phyloP scores from a whole-genome alignment of 495 filamentous ascomycete genomes.

The Aspergillus homomorphus region DNA sequence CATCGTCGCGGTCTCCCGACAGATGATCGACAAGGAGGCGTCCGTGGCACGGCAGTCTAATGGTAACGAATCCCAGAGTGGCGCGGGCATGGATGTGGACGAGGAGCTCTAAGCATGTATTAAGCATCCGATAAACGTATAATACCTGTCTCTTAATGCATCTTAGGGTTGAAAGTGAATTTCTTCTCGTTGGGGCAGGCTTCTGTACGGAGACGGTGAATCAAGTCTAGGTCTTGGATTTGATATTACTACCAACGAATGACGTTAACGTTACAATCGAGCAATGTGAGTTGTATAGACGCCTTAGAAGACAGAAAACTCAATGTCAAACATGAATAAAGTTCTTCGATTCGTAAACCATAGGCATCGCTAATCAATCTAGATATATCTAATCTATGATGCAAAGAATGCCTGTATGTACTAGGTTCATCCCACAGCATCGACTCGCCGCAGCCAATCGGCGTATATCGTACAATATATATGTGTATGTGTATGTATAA shows the following conservation, averaged over 20 bases:
- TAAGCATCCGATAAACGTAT: background rate
- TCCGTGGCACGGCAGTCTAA: conserved; percentile 55
- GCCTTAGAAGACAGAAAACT: background rate
- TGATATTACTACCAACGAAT: conserved; percentile 11
- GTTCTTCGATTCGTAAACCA: background rate
- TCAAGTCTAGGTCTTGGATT: background rate
- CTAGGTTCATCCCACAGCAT: background rate
- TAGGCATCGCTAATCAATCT: background rate
- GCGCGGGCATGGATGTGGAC: conserved; percentile 56
- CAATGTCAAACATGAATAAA: background rate
- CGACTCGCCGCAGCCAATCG: background rate
- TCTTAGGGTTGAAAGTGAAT: background rate
- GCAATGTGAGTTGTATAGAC: background rate
- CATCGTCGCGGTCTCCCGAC: conserved; percentile 90
- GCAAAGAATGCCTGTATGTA: background rate
- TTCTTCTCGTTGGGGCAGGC: background rate
- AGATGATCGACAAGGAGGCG: conserved; percentile 99
- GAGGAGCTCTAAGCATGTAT: conserved; percentile 49
- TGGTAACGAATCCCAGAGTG: conserved; percentile 54
- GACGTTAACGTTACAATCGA: background rate
- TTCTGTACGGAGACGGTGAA: background rate
- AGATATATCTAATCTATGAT: background rate
- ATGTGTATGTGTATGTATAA: background rate
- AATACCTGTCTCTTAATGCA: conserved; percentile 6
- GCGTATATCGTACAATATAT: background rate